These are phyloP conservation scores for Dissoconium aciculare DNA, from an alignment of 2,329 filamentous ascomycete genomes.

Conservation along the genomic window DNA sequence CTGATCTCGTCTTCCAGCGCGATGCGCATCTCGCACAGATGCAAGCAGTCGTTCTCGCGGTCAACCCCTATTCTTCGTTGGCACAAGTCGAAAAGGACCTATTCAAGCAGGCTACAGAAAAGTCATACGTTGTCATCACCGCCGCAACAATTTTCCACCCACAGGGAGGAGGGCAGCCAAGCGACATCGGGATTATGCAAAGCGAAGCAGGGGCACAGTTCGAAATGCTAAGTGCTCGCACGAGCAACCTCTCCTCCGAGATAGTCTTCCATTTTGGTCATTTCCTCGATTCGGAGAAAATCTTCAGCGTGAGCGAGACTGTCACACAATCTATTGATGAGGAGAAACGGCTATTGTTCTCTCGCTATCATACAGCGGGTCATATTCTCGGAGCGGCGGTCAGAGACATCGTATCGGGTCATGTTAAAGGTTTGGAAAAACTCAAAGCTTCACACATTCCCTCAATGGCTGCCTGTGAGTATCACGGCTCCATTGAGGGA, in stretches of 20 bases:
- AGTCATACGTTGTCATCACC: background rate
- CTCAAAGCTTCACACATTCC: background rate
- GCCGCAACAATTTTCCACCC: background rate
- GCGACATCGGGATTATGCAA: background rate
- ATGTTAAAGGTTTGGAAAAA: background rate
- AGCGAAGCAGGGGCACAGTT: background rate
- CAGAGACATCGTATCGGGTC: background rate
- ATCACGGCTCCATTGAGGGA: background rate
- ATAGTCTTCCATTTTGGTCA: background rate
- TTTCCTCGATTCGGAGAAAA: background rate
- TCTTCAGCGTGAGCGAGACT: background rate
- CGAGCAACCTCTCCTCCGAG: background rate
- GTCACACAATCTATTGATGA: background rate
- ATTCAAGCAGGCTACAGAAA: background rate
- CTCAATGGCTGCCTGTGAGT: background rate
- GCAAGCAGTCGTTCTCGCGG: background rate
- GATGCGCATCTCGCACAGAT: background rate
- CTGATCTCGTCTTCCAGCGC: constrained; percentile 1
- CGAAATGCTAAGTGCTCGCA: background rate
- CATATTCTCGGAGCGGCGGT: background rate
- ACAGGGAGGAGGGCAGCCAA: background rate
- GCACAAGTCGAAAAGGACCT: background rate
- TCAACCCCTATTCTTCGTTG: background rate
- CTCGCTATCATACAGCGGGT: background rate
- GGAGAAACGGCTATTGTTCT: background rate